Evolutionary conservation across 2,329 filamentous ascomycete species (phyloP), one percentile per base, ranked within the genome.

Genomic region (Drechslerella stenobrocha): DNA sequence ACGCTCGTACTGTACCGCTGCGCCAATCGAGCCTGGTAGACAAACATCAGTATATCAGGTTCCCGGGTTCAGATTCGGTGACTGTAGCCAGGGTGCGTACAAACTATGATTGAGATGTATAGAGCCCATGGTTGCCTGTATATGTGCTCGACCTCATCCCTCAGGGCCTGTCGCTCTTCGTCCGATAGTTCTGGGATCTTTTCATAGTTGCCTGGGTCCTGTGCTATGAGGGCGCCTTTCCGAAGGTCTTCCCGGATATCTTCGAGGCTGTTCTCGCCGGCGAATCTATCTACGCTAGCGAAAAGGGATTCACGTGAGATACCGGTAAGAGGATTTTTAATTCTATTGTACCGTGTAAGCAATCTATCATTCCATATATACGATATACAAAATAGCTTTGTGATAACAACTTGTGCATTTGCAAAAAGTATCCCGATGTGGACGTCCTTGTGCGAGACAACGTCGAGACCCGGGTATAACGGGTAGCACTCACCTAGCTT

Each of bases 181-280:
- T 85, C 80, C 56, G 80, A 77, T 1, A 91, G 80, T 8, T 83
- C 81, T 51, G 82, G 77, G 37, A 90, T 80, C 30, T 80, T 78
- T 60, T 88, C 85, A 74, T 81, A 88, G 26, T 80, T 79, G 6
- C 78, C 77, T 0, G 87, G 87, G 71, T 86, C 83, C 74, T 89
- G 87, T 1, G 88, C 88, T 15, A 90, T 82, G 8, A 92, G 79
- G 2, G 88, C 89, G 30, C 87, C 88, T 72, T 86, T 86, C 52
- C 82, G 79, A 52, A 90, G 79, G 13, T 87, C 74, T 2, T 78
- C 76, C 2, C 83, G 76, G 70, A 86, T 80, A 55, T 86, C 82
- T 1, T 77, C 75, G 23, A 90, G 79, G 22, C 80, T 80, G 71
- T 86, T 82, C 40, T 81, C 77, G 11, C 78, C 77, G 35, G 84